A percentile compares a stretch with the other conserved stretches of the same genome.
phyloP scores from a whole-genome alignment of 192 early-diverging fungal genomes.

The Linnemannia elongata region DNA sequence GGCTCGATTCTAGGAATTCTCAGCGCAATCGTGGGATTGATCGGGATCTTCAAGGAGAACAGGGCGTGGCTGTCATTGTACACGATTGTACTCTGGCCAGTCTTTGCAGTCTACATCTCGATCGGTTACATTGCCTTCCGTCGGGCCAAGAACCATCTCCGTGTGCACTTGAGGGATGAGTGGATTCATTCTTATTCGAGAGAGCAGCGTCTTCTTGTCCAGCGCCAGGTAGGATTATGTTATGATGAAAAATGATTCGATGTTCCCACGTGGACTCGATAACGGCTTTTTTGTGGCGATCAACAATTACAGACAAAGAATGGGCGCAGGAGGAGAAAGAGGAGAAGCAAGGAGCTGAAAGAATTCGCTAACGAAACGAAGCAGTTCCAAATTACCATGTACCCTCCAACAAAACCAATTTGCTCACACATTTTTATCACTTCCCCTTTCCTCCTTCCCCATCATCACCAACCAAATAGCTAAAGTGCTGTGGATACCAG shows the following conservation, averaged over 20 bases:
- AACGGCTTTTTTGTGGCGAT: background rate
- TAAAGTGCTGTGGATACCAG: conserved; percentile 55
- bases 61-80: conserved; percentile 35
- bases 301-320: background rate
- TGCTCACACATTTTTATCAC: background rate
- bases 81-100: conserved; percentile 37
- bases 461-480: background rate
- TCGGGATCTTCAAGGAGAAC: conserved; percentile 40
- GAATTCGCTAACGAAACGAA: background rate
- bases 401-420: background rate
- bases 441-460: background rate
- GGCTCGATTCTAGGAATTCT: conserved; percentile 24
- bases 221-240: conserved; percentile 28
- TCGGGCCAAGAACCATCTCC: conserved; percentile 42
- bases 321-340: background rate
- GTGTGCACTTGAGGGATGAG: conserved; percentile 31
- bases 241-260: background rate
- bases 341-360: background rate
- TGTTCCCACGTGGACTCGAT: background rate
- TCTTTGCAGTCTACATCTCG: conserved; percentile 31
- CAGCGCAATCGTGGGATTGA: conserved; percentile 20
- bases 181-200: conserved; percentile 40
- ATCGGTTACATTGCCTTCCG: conserved; percentile 52
- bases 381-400: background rate
- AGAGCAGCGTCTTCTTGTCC: conserved; percentile 32